Conservation (phyloP, 139 green algal species). For the Dunaliella sp. region DNA sequence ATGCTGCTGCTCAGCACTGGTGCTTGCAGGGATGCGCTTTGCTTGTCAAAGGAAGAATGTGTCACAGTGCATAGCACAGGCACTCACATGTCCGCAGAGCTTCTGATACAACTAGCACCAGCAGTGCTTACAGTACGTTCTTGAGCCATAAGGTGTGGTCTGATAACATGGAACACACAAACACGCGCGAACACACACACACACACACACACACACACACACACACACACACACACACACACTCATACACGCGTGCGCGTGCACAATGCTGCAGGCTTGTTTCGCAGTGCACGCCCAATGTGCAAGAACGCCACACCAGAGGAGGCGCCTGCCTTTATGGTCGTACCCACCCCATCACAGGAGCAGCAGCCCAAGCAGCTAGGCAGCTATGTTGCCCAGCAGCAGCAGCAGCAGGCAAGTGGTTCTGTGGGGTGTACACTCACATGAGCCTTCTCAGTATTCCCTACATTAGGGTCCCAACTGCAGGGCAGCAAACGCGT, state of each 20-base stretch:
- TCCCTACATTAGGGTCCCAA: no score
- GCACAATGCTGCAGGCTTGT: constrained; percentile 48
- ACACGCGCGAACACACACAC: background rate
- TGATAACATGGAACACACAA: no score
- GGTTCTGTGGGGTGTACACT: no score
- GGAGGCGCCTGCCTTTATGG: constrained; percentile 55
- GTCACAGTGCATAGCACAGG: no score
- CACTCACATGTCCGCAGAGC: no score
- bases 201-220: background rate
- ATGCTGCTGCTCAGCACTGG: background rate
- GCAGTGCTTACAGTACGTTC: no score
- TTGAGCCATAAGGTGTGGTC: no score
- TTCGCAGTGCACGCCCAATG: constrained; percentile 48
- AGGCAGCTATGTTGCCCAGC: background rate
- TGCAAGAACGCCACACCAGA: constrained; percentile 18
- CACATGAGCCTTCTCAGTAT: no score
- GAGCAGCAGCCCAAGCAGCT: constrained; percentile 19
- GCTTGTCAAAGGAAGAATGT: no score
- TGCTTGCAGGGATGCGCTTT: no score
- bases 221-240: background rate
- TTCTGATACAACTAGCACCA: no score
- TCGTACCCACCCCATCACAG: background rate
- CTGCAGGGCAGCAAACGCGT: no score
- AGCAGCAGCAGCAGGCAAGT: background rate
- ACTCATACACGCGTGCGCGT: background rate